Percentiles rank a stretch among this genome's conserved stretches.
Evolutionary conservation across 139 green algal genomes (phyloP).

Genomic region (Pedinophyceae sp.): DNA sequence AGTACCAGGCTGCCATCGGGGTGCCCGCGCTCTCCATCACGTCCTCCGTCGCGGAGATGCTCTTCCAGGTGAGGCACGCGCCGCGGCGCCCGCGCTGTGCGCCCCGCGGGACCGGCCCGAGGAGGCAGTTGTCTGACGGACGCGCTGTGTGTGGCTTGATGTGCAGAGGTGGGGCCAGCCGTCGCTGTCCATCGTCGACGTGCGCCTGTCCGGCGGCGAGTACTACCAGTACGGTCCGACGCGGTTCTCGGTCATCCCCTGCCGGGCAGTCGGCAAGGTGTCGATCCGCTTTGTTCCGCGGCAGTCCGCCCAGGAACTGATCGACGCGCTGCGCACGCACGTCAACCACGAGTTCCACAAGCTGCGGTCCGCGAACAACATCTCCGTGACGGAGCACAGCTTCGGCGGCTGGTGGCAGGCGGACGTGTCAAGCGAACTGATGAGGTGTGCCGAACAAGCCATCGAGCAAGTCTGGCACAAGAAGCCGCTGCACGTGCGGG

Average conservation of each 20-base stretch:
- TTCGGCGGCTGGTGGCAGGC: constrained; percentile 84
- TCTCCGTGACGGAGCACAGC: constrained; percentile 32
- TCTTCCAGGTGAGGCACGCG: constrained; percentile 18
- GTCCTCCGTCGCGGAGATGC: constrained; percentile 6
- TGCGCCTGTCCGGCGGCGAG: constrained; percentile 21
- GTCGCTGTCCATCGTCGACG: constrained; percentile 69
- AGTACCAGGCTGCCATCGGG: constrained; percentile 16
- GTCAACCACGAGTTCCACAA: constrained; percentile 60
- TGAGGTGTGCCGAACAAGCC: constrained; percentile 54
- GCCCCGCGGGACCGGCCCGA: constrained; percentile 63
- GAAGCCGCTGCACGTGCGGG: constrained; percentile 54
- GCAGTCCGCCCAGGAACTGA: constrained; percentile 39
- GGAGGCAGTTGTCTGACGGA: too few species aligned
- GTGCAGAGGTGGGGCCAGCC: constrained; percentile 70
- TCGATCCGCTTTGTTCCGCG: constrained; percentile 43
- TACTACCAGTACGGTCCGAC: constrained; percentile 59
- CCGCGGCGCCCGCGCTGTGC: constrained; percentile 18
- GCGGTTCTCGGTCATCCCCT: constrained; percentile 85
- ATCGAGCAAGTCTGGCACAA: constrained; percentile 56
- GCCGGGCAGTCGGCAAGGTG: constrained; percentile 43
- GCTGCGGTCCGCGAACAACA: constrained; percentile 58
- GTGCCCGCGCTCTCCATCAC: constrained; percentile 11
- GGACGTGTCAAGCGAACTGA: constrained; percentile 35
- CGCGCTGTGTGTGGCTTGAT: too few species aligned
- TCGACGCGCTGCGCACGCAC: constrained; percentile 43